phyloP scores from a whole-genome alignment of 768 basidiomycete genomes.

The Termitomyces sp. region DNA sequence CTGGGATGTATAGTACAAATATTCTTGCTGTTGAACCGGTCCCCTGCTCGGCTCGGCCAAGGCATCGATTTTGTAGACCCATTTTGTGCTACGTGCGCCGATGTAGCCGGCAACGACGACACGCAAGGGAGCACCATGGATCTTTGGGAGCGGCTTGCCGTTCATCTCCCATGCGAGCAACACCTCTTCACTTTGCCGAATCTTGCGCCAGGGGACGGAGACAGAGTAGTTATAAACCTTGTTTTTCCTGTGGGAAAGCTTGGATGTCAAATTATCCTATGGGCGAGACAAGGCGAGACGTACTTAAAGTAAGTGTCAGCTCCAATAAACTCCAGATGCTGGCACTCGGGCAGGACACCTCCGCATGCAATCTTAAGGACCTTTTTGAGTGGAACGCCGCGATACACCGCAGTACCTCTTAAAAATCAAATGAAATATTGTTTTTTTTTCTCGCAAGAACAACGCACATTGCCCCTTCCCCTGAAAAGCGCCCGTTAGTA shows the following conservation, averaged over 20 bases:
- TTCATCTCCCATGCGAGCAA: constrained; percentile 52
- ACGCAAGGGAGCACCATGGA: constrained; percentile 46
- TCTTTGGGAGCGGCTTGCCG: constrained; percentile 41
- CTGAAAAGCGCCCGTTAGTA: constrained; percentile 8
- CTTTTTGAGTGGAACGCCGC: constrained; percentile 48
- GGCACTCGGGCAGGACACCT: constrained; percentile 38
- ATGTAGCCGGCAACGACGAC: constrained; percentile 49
- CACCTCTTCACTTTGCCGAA: constrained; percentile 40
- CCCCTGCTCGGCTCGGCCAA: constrained; percentile 42
- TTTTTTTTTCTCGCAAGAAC: background rate
- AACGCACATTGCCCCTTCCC: constrained; percentile 42
- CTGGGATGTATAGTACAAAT: constrained; percentile 46
- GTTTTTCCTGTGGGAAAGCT: constrained; percentile 20
- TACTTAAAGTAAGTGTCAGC: constrained; percentile 56
- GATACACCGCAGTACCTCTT: constrained; percentile 47
- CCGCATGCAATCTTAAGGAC: constrained; percentile 48
- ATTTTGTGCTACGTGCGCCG: constrained; percentile 48
- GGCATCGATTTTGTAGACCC: constrained; percentile 48
- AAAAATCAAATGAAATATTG: background rate
- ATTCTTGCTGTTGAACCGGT: constrained; percentile 48
- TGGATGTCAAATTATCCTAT: background rate
- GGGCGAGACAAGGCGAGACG: constrained; percentile 9
- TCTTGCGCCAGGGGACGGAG: constrained; percentile 45
- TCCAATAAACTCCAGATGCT: constrained; percentile 51
- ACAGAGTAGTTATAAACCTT: constrained; percentile 35